Evolutionary conservation across 108 stramenopile genomes (phyloP).

Genomic region (Tribonema minus): DNA sequence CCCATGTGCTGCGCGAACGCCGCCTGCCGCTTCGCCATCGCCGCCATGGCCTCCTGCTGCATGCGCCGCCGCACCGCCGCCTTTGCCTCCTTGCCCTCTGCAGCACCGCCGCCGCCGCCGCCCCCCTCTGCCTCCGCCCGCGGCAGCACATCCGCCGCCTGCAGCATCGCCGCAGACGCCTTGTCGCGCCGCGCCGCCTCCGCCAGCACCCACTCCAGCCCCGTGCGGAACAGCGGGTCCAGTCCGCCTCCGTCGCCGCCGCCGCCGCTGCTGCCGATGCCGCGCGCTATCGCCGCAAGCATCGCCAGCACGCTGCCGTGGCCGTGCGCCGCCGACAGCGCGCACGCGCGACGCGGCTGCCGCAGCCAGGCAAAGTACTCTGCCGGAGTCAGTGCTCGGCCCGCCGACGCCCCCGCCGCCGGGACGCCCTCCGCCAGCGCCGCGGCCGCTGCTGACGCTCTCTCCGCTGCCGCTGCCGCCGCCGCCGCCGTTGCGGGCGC

Average conservation of each 20-base stretch:
- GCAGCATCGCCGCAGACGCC: no score
- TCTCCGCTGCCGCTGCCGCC: not conserved
- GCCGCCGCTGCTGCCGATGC: no score
- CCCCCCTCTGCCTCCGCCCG: not conserved
- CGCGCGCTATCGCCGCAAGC: not conserved
- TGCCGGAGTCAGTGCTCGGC: not conserved
- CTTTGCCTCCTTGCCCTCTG: no score
- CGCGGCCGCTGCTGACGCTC: no score
- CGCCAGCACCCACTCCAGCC: no score
- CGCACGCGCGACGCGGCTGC: no score
- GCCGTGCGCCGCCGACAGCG: no score
- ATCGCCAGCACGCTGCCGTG: not conserved
- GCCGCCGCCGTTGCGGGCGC: not conserved
- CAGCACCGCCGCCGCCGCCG: not conserved
- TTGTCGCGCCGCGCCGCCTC: no score
- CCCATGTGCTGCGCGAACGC: constrained; percentile 9
- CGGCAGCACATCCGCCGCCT: not conserved
- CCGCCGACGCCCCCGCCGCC: not conserved
- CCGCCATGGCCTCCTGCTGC: no score
- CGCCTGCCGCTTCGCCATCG: constrained; percentile 39
- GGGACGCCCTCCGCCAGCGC: not conserved
- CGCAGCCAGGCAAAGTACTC: not conserved
- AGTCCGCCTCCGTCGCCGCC: no score
- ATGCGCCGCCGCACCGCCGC: not conserved
- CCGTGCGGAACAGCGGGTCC: no score